A percentile compares a stretch with the other conserved stretches of the same genome.
These are phyloP conservation scores for Centrapalus pauciflorus DNA, from an alignment of 129 eudicot genomes.

Conservation along the genomic window DNA sequence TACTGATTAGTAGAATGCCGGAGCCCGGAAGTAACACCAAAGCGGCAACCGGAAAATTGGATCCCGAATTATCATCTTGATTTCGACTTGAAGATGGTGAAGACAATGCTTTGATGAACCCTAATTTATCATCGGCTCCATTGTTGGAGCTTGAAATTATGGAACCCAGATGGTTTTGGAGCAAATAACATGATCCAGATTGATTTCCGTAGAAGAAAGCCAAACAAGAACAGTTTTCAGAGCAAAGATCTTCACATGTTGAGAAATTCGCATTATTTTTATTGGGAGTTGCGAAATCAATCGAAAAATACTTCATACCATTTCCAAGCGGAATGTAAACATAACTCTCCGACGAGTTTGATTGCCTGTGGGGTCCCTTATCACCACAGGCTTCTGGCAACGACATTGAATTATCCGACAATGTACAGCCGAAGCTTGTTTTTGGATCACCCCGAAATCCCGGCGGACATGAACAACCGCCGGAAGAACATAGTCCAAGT, in stretches of 20 bases:
- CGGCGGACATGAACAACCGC: slow-evolving; percentile 59
- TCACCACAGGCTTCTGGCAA: slow-evolving; percentile 47
- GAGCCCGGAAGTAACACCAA: slow-evolving; percentile 51
- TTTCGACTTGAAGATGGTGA: slow-evolving; percentile 15
- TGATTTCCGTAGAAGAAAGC: slow-evolving; percentile 55
- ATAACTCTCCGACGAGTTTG: slow-evolving; percentile 31
- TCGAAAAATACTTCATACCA: slow-evolving; percentile 49
- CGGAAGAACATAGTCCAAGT: slow-evolving; percentile 47
- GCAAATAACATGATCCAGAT: slow-evolving; percentile 59
- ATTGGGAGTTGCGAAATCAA: slow-evolving; percentile 36
- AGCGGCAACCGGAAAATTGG: slow-evolving; percentile 42
- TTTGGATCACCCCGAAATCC: slow-evolving; percentile 34
- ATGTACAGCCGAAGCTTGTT: slow-evolving; percentile 31
- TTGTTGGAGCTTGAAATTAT: slow-evolving; percentile 18
- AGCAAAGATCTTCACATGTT: slow-evolving; percentile 53
- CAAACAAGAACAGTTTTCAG: slow-evolving; percentile 59
- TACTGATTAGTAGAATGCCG: slow-evolving; percentile 26
- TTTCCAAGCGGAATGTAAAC: slow-evolving; percentile 38
- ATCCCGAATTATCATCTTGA: not conserved
- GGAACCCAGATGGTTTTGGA: slow-evolving; percentile 55
- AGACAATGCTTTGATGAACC: slow-evolving; percentile 44
- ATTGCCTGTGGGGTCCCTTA: not conserved
- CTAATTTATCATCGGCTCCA: slow-evolving; percentile 27
- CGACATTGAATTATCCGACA: slow-evolving; percentile 34
- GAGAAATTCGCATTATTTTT: slow-evolving; percentile 37